Evolutionary conservation across 2,329 filamentous ascomycete genomes (phyloP).

Genomic region (Fusarium praegraminearum): DNA sequence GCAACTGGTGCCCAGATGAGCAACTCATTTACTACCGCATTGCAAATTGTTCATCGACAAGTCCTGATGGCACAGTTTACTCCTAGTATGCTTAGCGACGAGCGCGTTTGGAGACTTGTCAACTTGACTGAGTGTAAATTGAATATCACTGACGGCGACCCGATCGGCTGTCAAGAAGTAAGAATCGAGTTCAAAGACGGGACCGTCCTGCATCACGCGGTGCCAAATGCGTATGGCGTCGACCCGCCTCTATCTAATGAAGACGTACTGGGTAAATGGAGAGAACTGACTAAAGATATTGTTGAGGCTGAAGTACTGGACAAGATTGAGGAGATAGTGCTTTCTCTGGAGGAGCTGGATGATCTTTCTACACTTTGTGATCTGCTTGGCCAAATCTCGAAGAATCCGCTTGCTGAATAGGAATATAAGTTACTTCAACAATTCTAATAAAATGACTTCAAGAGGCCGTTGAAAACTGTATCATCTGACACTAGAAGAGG

Average conservation of each 20-base stretch:
- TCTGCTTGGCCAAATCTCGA: background rate
- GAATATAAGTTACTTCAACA: background rate
- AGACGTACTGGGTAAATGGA: constrained; percentile 6
- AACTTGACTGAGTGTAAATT: constrained; percentile 1
- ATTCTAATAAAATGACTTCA: background rate
- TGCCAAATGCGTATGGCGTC: constrained; percentile 6
- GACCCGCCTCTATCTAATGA: constrained; percentile 1
- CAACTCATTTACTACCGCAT: constrained; percentile 7
- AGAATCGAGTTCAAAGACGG: background rate
- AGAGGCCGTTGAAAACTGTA: too few relatives aligned
- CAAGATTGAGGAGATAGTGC: constrained; percentile 1
- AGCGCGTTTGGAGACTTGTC: constrained; percentile 5
- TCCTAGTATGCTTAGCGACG: background rate
- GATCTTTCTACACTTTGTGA: background rate
- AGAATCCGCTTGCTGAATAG: background rate
- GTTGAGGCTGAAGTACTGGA: background rate
- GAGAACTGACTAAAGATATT: background rate
- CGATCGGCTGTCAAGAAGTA: constrained; percentile 4
- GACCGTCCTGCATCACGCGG: background rate
- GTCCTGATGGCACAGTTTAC: constrained; percentile 9
- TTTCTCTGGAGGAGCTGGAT: constrained; percentile 5
- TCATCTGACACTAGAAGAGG: too few relatives aligned
- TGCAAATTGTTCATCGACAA: constrained; percentile 12
- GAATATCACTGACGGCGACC: constrained; percentile 1
- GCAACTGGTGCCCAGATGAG: constrained; percentile 14